Conservation (phyloP, 176 grass and related monocot genomes). For the Leersia perrieri region DNA sequence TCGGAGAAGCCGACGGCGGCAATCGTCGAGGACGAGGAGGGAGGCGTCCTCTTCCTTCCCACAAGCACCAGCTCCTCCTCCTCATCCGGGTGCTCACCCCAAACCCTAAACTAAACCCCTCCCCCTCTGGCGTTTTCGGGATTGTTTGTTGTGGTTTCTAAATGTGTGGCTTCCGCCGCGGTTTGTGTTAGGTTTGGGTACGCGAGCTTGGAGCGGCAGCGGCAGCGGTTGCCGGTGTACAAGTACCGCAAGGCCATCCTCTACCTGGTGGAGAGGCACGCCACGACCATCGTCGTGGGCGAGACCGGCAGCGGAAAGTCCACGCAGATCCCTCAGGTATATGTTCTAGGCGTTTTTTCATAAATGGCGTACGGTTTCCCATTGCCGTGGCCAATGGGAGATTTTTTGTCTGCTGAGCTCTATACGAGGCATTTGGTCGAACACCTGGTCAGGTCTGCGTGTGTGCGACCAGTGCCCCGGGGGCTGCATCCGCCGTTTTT, state of each 20-base stretch:
- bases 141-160: neutral
- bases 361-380: neutral
- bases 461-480: neutral
- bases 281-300: constrained; percentile 82
- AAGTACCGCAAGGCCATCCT: constrained; percentile 84
- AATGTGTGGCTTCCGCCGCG: neutral
- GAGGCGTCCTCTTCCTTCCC: constrained; percentile 68
- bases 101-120: constrained; percentile 36
- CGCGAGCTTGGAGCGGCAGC: constrained; percentile 71
- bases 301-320: constrained; percentile 96
- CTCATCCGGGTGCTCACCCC: constrained; percentile 56
- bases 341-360: neutral
- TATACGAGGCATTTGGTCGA: constrained; percentile 33
- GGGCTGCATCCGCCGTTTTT: neutral
- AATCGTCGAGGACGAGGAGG: constrained; percentile 87
- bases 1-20: constrained; percentile 66
- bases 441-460: constrained; percentile 7
- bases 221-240: constrained; percentile 79
- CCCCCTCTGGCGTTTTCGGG: neutral
- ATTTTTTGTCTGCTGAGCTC: neutral
- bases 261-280: constrained; percentile 83
- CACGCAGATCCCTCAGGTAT: constrained; percentile 92
- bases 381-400: neutral
- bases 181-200: constrained; percentile 49
- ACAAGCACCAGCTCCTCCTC: constrained; percentile 43